Evolutionary conservation across 176 grass and related monocot genomes (phyloP), one percentile per base, ranked within the genome.

Genomic region (Puccinellia tenuiflora): DNA sequence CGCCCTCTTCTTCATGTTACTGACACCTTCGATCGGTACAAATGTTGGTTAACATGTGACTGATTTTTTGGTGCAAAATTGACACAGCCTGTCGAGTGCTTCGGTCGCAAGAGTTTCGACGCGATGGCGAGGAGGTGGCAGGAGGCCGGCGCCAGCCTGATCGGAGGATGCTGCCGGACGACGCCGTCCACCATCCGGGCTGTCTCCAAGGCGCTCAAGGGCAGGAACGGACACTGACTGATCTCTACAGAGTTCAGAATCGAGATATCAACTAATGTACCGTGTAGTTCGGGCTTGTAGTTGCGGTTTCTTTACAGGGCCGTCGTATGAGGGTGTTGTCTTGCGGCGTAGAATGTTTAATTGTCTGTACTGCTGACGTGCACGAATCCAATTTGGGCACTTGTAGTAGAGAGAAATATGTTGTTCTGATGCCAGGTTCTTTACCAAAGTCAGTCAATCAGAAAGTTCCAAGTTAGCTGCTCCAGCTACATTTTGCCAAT

Each of bases 101-200:
- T 89, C 10, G 86, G 79, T 0, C 91, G 91, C 68, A 78, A 87
- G 79, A 86, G 81, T 56, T 93, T 97, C 16, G 94, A 97, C 43
- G 73, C 22, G 39, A 81, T 97, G 52, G 82, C 86, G 2, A 86
- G 73, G 48, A 86, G 72, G 56, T 91, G 91, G 94, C 74, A 85
- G 68, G 94, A 88, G 76, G 83, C 86, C 38, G 88, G 91, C n/a
- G 91, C 94, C 18, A 89, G 83, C 77, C 84, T 97, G 35, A 69
- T 97, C 1, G 91, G 91, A 48, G 94, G 89, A 15, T 97, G 94
- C 86, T 97, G 91, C 60, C 91, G 94, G 28, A 97, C 88, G 55
- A 93, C 88, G 15, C 91, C 94, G 37, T 75, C 80, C 7, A 97
- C 94, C 42, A 97, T 97, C 63, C 54, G 74, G 39, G 82, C 84